Conservation (phyloP, 768 basidiomycete genomes). For the Rhodosporidiobolus sp. region DNA sequence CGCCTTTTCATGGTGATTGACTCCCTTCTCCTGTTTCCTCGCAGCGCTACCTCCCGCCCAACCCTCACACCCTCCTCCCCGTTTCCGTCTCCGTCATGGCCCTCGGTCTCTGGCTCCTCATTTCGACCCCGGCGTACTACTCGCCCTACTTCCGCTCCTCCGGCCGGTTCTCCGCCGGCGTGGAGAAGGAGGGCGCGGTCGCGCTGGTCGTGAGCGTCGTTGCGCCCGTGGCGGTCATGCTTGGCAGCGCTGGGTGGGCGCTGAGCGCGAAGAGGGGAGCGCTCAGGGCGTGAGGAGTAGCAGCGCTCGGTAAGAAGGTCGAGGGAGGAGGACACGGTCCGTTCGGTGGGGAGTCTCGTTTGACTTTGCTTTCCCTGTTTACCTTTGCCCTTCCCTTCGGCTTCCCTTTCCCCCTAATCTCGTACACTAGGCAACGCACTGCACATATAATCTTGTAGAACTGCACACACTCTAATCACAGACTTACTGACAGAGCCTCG, state of each 20-base stretch:
- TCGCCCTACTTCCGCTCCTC: not conserved
- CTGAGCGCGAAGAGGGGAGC: not conserved
- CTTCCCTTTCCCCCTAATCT: too few species aligned
- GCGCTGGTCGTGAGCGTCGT: not conserved
- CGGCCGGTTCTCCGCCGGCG: not conserved
- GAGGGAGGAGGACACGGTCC: not conserved
- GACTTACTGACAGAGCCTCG: too few species aligned
- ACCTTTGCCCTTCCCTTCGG: too few species aligned
- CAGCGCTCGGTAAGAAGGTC: not conserved
- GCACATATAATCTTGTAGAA: too few species aligned
- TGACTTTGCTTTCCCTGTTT: too few species aligned
- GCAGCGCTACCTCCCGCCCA: not conserved
- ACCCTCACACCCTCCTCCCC: not conserved
- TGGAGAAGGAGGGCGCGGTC: not conserved
- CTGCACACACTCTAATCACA: too few species aligned
- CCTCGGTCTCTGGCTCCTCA: not conserved
- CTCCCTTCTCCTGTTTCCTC: not conserved
- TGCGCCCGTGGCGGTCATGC: not conserved
- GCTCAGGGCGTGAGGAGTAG: not conserved
- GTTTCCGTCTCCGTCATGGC: not conserved
- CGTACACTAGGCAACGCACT: too few species aligned
- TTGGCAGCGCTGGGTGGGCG: slow-evolving; percentile 50
- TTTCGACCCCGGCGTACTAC: not conserved
- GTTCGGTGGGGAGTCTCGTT: too few species aligned
- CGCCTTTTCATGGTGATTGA: too few species aligned